Base-by-base conservation (phyloP, 805 yeast genomes). In the Jamesozyma piceae region DNA sequence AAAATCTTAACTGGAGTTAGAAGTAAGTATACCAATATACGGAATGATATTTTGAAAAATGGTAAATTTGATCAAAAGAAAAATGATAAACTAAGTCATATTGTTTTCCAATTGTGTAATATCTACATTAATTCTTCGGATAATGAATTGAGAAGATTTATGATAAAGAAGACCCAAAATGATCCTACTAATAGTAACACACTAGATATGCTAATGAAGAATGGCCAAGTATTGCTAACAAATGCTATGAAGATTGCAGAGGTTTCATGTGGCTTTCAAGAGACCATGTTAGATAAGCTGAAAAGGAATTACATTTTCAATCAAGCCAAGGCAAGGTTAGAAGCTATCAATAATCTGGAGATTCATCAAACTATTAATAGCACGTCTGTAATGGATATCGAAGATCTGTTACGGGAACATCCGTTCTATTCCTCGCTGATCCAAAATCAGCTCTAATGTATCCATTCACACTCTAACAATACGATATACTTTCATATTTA, bases 191-290 rank as follows among this genome's bases (percentile, higher is more conserved):
- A 21, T 4, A 19, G 14, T 20, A 51, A 49, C 37, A 43, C 50
- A 4, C 37, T 42, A 22, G 43, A 41, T 1, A 41, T 55, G 3
- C 41, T 60, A 32, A 35, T 47, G 47, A 57, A 58, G 42, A 60
- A 60, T 32, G 53, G 57, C 6, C 41, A 38, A 21, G 51, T 55
- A 3, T 44, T 56, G 15, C 43, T 57, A 14, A 29, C 43, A 14
- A 60, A 60, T 29, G 58, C 59, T 1, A 42, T 41, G 8, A 48
- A 39, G 22, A 54, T 55, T n/a, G 51, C 63, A 2, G 49, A 57
- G 35, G 42, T 42, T 37, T 46, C 61, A 8, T 58, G 63, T 42
- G 64, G 64, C 4, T 37, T 60, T 22, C 53, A 55, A 42, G 64
- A 60, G 39, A 50, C 48, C 30, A 49, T 60, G 10, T 49, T 52